Evolutionary conservation across 768 basidiomycete genomes (phyloP), one percentile per base, ranked within the genome.

Genomic region (Ramaria sp.): DNA sequence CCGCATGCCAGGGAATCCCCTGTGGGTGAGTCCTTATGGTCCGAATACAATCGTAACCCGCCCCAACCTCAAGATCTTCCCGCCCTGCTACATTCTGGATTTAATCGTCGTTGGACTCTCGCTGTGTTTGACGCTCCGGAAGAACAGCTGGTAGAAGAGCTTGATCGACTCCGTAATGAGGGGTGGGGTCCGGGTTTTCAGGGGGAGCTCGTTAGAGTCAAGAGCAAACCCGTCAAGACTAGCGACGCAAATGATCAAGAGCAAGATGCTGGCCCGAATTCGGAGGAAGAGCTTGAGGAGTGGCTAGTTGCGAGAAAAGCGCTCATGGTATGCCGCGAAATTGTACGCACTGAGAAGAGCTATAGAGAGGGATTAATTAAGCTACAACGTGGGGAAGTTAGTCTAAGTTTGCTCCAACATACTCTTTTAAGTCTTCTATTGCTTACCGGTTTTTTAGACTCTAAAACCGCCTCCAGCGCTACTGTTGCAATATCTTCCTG

Each of bases 401-500:
- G 68, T 57, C 18, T 52, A 16, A 38, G 9, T 30, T 32, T 9
- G 6, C 52, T 53, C 41, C 41, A 27, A 22, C 44, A 42, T 43
- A 12, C n/a, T 7, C 45, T 48, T 15, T 20, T 48, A 30, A 1
- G 45, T 42, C 43, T 16, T 18, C 58, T n/a, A 71, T 68, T 57
- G 66, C 64, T 27, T 44, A 7, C 16, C 20, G 36, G 37, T 41
- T 20, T 20, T 41, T 18, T 16, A 30, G 36, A 57, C 55, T 25
- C 38, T 45, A 20, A 27, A 42, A 18, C 22, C 48, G 7, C 77
- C 79, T 20, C 76, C 82, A 7, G 66, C 76, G 16, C 66, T 75
- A 13, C 76, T 85, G 71, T 61, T 73, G 20, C 62, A 70, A 9
- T 75, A 83, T 58, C 66, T 80, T 13, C 76, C 71, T 16, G 71